Percentiles rank a stretch among this genome's conserved stretches.
Evolutionary conservation across 352 stramenopile species (phyloP).

Genomic region (Phytopythium boreale): DNA sequence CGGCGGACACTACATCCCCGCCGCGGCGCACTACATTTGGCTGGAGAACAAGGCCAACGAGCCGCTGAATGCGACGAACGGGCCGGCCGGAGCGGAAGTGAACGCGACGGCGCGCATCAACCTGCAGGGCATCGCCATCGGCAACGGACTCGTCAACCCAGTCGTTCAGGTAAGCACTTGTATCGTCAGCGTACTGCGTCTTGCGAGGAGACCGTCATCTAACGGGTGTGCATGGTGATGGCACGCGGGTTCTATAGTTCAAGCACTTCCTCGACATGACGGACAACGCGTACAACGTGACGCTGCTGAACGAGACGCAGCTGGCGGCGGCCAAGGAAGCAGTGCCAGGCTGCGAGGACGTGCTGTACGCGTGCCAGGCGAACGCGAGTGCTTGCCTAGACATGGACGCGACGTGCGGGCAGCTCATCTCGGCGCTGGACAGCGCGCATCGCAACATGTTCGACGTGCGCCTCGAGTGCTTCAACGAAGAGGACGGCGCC

Average conservation of each 20-base stretch:
- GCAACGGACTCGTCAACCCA: constrained; percentile 49
- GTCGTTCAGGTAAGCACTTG: constrained; percentile 24
- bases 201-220: neutral
- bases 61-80: constrained; percentile 8
- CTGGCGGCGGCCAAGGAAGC: constrained; percentile 20
- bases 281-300: constrained; percentile 51
- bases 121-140: constrained; percentile 47
- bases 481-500: constrained; percentile 9
- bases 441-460: constrained; percentile 37
- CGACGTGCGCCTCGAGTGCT: constrained; percentile 42
- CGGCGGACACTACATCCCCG: constrained; percentile 49
- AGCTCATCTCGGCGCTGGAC: constrained; percentile 13
- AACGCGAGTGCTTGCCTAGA: constrained; percentile 18
- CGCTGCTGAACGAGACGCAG: constrained; percentile 25
- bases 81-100: neutral
- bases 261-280: constrained; percentile 39
- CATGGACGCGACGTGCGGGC: constrained; percentile 14
- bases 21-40: constrained; percentile 46
- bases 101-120: constrained; percentile 26
- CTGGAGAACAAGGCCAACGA: constrained; percentile 16
- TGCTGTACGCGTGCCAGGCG: constrained; percentile 22
- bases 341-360: constrained; percentile 22
- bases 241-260: constrained; percentile 17
- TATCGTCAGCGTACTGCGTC: too few species aligned
- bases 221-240: neutral